Percentiles rank a stretch among this genome's conserved stretches.
Evolutionary conservation across 106 monocot species (phyloP).

Genomic region (Dioscorea alata): DNA sequence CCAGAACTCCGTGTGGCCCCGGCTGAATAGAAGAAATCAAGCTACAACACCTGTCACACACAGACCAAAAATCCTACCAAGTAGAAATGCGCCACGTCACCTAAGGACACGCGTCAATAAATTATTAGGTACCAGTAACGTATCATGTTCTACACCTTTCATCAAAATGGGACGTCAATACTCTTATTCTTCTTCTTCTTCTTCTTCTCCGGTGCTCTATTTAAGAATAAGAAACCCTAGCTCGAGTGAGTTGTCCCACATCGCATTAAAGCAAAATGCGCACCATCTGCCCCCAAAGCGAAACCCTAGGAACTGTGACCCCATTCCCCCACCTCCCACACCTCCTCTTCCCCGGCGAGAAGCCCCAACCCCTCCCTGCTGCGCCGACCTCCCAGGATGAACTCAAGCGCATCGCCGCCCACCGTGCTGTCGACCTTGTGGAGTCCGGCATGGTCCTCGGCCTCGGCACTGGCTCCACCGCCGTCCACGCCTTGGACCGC

Average conservation of each 20-base stretch:
- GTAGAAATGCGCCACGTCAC: too few species aligned
- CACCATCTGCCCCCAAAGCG: too few species aligned
- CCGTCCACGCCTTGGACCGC: conserved; percentile 67
- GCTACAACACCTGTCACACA: too few species aligned
- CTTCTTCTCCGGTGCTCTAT: background rate
- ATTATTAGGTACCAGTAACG: background rate
- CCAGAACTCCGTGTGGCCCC: too few species aligned
- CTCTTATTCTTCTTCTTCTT: background rate
- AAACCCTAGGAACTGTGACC: background rate
- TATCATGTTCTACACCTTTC: background rate
- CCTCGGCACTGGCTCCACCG: conserved; percentile 89
- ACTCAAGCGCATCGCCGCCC: conserved; percentile 66
- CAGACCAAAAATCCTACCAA: too few species aligned
- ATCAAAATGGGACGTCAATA: background rate
- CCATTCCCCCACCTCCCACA: conserved; percentile 9
- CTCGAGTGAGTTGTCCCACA: too few species aligned
- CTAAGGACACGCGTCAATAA: background rate
- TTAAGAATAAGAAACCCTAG: too few species aligned
- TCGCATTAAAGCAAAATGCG: too few species aligned
- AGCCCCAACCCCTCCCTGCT: background rate
- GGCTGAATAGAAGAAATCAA: too few species aligned
- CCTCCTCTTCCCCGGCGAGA: background rate
- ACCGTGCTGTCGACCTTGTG: conserved; percentile 66
- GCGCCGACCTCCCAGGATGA: conserved; percentile 48
- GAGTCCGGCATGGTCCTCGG: conserved; percentile 76